Percentiles rank a stretch among this genome's conserved stretches.
These are phyloP conservation scores for Carnegiea gigantea DNA, from an alignment of 179 eudicot species.

Conservation along the genomic window DNA sequence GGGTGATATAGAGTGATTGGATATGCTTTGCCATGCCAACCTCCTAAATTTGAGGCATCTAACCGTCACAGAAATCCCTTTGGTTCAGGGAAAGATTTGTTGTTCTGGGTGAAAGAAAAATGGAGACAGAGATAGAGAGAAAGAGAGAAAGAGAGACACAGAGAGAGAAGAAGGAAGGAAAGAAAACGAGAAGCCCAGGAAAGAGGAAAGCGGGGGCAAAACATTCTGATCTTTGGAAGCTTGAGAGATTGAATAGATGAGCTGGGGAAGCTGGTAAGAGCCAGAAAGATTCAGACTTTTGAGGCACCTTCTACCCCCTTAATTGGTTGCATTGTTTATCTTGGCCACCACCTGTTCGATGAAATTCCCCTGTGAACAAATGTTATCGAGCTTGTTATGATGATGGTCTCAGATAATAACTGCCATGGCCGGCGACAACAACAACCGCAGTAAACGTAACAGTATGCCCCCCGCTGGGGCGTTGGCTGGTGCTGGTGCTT, in stretches of 20 bases:
- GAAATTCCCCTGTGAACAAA: constrained; percentile 3
- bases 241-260: constrained; percentile 19
- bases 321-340: not conserved
- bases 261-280: constrained; percentile 29
- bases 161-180: not conserved
- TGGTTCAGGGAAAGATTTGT: constrained; percentile 28
- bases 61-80: constrained; percentile 20
- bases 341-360: constrained; percentile 12
- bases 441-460: constrained; percentile 14
- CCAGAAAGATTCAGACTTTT: not conserved
- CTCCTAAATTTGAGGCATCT: constrained; percentile 28
- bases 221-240: not conserved
- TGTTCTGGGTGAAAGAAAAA: constrained; percentile 18
- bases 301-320: constrained; percentile 24
- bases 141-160: not conserved
- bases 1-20: not conserved
- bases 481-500: constrained; percentile 17
- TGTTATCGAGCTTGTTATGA: constrained; percentile 1
- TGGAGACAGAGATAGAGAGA: constrained; percentile 15
- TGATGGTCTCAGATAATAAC: constrained; percentile 22
- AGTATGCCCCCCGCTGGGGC: constrained; percentile 35
- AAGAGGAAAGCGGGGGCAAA: not conserved
- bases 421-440: constrained; percentile 22
- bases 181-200: not conserved
- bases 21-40: constrained; percentile 4